Percentiles rank a stretch among this genome's conserved stretches.
These are phyloP conservation scores for Kurtzmaniella cleridarum DNA, from an alignment of 805 yeast species.

Conservation along the genomic window DNA sequence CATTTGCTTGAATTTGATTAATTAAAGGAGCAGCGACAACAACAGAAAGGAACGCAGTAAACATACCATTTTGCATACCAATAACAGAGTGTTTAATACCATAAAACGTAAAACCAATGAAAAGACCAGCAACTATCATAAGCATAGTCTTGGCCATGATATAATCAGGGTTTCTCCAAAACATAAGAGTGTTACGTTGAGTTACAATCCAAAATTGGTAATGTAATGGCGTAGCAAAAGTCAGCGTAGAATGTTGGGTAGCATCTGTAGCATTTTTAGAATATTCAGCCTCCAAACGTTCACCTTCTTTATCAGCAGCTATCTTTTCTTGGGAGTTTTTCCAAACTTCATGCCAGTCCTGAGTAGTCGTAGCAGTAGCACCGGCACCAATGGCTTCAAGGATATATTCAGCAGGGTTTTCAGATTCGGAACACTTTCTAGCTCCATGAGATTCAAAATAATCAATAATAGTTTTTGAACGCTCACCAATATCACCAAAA, in stretches of 20 bases:
- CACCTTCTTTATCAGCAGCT: constrained; percentile 9
- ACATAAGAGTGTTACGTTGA: constrained; percentile 12
- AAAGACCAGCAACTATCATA: constrained; percentile 45
- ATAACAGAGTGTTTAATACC: constrained; percentile 26
- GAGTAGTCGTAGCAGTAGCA: constrained; percentile 56
- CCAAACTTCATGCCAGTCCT: constrained; percentile 68
- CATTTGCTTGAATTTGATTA: constrained; percentile 60
- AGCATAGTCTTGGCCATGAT: constrained; percentile 40
- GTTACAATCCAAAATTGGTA: constrained; percentile 14
- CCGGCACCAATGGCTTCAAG: constrained; percentile 75
- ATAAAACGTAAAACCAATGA: constrained; percentile 18
- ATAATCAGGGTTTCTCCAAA: constrained; percentile 39
- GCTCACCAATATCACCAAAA: constrained; percentile 33
- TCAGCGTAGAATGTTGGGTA: constrained; percentile 1
- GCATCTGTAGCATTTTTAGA: background rate
- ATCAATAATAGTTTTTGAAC: constrained; percentile 20
- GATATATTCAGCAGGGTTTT: constrained; percentile 76
- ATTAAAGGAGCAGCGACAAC: constrained; percentile 52
- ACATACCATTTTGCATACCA: constrained; percentile 57
- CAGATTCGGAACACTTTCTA: constrained; percentile 49
- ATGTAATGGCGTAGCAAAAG: constrained; percentile 15
- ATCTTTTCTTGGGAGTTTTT: constrained; percentile 15
- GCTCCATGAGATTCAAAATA: constrained; percentile 36
- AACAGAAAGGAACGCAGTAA: constrained; percentile 55
- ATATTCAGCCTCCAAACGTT: constrained; percentile 8